A percentile compares a stretch with the other conserved stretches of the same genome.
These are phyloP conservation scores for Adansonia grandidieri DNA, from an alignment of 441 rosid species.

Conservation along the genomic window DNA sequence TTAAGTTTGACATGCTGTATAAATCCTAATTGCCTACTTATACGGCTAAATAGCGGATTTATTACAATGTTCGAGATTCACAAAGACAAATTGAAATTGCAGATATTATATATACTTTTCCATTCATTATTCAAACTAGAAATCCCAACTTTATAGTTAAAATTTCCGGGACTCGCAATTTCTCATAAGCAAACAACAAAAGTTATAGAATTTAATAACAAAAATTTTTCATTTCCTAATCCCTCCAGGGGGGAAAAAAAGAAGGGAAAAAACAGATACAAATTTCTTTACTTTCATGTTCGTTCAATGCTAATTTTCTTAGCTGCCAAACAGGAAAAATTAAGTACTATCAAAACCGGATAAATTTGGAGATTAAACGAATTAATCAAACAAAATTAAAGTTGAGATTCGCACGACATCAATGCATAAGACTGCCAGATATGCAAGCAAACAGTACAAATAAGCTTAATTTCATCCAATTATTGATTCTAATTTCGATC, in stretches of 20 bases:
- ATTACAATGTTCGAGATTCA: background rate
- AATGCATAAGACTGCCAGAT: background rate
- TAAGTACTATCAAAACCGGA: background rate
- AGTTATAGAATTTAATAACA: background rate
- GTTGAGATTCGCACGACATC: background rate
- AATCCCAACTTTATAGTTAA: background rate
- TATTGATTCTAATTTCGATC: background rate
- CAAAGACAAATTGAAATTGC: background rate
- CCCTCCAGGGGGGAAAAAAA: background rate
- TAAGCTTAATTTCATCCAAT: constrained; percentile 5
- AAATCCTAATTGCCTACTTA: background rate
- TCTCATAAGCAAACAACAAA: too few relatives aligned
- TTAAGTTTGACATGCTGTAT: background rate
- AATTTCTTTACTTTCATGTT: background rate
- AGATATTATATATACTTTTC: background rate
- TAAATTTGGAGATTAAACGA: background rate
- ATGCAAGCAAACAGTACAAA: constrained; percentile 6
- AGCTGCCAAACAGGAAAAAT: constrained; percentile 15
- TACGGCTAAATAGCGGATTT: background rate
- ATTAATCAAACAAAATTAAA: constrained; percentile 17
- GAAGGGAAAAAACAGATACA: background rate
- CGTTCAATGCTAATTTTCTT: constrained; percentile 20
- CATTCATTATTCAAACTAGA: background rate
- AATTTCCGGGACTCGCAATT: background rate
- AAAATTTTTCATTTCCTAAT: background rate